Evolutionary conservation across 164 flowering plant genomes (phyloP).

Genomic region (Umbilicus rupestris): DNA sequence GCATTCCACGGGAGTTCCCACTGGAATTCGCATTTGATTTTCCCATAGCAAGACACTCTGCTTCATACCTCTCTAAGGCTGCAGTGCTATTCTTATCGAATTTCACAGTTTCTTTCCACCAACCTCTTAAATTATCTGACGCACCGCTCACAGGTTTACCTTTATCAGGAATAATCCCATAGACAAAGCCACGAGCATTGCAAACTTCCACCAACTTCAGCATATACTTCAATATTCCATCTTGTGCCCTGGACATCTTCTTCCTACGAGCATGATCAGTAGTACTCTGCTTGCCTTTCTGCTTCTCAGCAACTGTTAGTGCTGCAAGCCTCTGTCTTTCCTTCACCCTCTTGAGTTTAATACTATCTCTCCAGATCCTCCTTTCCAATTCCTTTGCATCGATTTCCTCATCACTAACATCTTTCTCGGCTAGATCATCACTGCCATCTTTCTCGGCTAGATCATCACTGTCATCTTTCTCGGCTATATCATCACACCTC

Average conservation of each 20-base stretch:
- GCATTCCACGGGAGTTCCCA: background rate
- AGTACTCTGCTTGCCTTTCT: background rate
- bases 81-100: slow-evolving; percentile 1
- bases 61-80: slow-evolving; percentile 1
- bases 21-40: background rate
- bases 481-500: background rate
- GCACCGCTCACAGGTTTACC: slow-evolving; percentile 8
- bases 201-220: slow-evolving; percentile 6
- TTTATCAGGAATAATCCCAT: slow-evolving; percentile 5
- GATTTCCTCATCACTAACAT: slow-evolving; percentile 1
- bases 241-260: slow-evolving; percentile 1
- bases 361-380: slow-evolving; percentile 7
- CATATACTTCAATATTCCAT: slow-evolving; percentile 6
- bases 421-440: slow-evolving; percentile 1
- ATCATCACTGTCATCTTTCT: background rate
- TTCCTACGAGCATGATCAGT: slow-evolving; percentile 7
- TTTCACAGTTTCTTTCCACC: slow-evolving; percentile 8
- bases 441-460: background rate
- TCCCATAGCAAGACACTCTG: background rate
- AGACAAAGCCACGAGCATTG: slow-evolving; percentile 5
- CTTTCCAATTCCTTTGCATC: slow-evolving; percentile 3
- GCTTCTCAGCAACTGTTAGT: background rate
- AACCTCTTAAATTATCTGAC: slow-evolving; percentile 5
- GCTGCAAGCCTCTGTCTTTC: slow-evolving; percentile 8
- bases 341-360: slow-evolving; percentile 7